phyloP scores from a whole-genome alignment of 495 filamentous ascomycete genomes.

The Paragyromitra xinjiangensis region DNA sequence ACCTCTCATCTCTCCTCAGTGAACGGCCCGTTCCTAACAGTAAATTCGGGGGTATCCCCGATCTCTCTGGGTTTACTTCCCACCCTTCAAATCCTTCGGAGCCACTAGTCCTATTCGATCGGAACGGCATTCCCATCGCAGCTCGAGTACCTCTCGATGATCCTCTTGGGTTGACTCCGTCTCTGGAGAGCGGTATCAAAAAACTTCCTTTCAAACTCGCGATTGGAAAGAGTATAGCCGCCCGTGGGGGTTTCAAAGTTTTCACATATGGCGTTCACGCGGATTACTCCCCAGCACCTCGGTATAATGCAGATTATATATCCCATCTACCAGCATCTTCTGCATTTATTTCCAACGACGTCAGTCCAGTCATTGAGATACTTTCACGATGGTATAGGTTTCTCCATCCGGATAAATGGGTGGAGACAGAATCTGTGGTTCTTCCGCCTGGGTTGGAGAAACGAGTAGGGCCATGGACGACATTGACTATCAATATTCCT shows the following conservation, averaged over 20 bases:
- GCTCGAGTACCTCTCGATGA: slow-evolving; percentile 20
- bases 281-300: slow-evolving; percentile 25
- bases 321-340: slow-evolving; percentile 31
- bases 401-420: slow-evolving; percentile 13
- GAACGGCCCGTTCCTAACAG: slow-evolving; percentile 7
- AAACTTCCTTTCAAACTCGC: slow-evolving; percentile 17
- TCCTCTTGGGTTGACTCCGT: slow-evolving; percentile 2
- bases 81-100: slow-evolving; percentile 23
- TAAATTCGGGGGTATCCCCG: neutral
- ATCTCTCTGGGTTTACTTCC: slow-evolving; percentile 12
- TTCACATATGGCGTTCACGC: slow-evolving; percentile 37
- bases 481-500: slow-evolving; percentile 36
- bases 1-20: slow-evolving; percentile 15
- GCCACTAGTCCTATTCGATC: slow-evolving; percentile 26
- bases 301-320: slow-evolving; percentile 31
- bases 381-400: slow-evolving; percentile 37
- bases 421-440: slow-evolving; percentile 9
- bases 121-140: slow-evolving; percentile 5
- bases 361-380: neutral
- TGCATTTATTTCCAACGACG: slow-evolving; percentile 5
- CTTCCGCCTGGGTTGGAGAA: slow-evolving; percentile 23
- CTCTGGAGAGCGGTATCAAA: slow-evolving; percentile 14
- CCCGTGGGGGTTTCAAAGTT: slow-evolving; percentile 32
- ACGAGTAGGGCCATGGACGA: slow-evolving; percentile 27
- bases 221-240: slow-evolving; percentile 11